Base-by-base conservation (phyloP, 805 yeast species). In the Allodekkera sacchari region DNA sequence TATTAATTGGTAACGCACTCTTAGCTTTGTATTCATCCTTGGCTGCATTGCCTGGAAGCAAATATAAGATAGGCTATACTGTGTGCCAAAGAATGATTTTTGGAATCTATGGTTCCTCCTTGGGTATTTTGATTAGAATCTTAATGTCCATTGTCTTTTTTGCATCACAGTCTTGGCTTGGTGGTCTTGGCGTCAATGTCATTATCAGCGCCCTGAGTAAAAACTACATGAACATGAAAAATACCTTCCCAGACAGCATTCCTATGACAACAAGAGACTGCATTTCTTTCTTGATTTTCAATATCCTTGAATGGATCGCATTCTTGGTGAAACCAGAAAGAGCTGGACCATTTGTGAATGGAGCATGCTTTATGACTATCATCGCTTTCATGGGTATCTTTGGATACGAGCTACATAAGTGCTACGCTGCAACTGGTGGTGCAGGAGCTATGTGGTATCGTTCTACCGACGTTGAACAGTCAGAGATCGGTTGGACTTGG, bases 1-100 rank as follows among this genome's bases (percentile, higher is more conserved):
- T 57, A 33, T 52, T 61, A 21, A 38, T 71, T 6, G 74, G 71
- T 26, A 70, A 68, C 44, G 43, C 60, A 6, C 37, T 71, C 7
- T 64, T 71, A n/a, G 50, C 61, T 23, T 15, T 49, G 5, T 56
- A 60, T 34, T 63, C 73, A 5, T 36, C 63, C 20, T 57, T 68
- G 7, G 68, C 67, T 42, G 60, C 68, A 14, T 56, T 53, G 28
- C 70, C 69, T 1, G 74, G 75, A 27, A 42, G 51, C 9, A 63
- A 67, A 31, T 68, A 61, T 56, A 70, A 66, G 40, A 56, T 69
- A 30, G 73, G 74, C 1, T 68, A 55, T 39, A 60, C 73, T 4
- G 55, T 68, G 10, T 56, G 55, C 30, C 55, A 59, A 17, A 48
- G 74, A 31, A 57, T 57, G 34, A 51, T 64, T 2, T 68, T 63